These are phyloP conservation scores for Neoboletus magnificus DNA, from an alignment of 768 basidiomycete genomes.

Conservation along the genomic window DNA sequence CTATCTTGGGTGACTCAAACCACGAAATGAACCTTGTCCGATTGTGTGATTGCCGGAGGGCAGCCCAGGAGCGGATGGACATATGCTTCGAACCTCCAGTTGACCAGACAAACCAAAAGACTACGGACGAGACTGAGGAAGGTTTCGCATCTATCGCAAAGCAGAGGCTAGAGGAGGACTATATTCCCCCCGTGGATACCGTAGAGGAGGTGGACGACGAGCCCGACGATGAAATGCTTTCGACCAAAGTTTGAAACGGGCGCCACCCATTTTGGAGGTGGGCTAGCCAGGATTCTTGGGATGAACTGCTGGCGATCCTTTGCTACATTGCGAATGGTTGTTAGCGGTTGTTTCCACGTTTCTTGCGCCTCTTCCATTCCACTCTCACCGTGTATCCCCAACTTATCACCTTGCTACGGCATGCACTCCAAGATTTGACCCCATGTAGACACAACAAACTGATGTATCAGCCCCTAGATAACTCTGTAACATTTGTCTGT, in stretches of 20 bases:
- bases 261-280: constrained; percentile 2
- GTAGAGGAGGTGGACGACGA: constrained; percentile 20
- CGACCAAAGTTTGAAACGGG: constrained; percentile 3
- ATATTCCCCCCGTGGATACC: constrained; percentile 7
- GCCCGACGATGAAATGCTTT: constrained; percentile 15
- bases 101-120: constrained; percentile 19
- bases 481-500: background rate
- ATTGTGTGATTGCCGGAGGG: constrained; percentile 41
- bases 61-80: constrained; percentile 11
- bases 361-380: constrained; percentile 8
- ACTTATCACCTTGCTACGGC: constrained; percentile 1
- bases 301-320: constrained; percentile 34
- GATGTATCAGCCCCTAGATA: background rate
- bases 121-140: constrained; percentile 46
- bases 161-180: constrained; percentile 29
- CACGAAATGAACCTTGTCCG: constrained; percentile 43
- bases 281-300: constrained; percentile 22
- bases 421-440: background rate
- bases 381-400: background rate
- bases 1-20: constrained; percentile 45
- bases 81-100: constrained; percentile 13
- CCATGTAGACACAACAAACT: background rate
- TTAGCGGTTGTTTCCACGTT: constrained; percentile 30
- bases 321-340: constrained; percentile 30
- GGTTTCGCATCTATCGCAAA: constrained; percentile 47